These are phyloP conservation scores for Cyclanthera cordifolia DNA, from an alignment of 306 rosid genomes.

Conservation along the genomic window DNA sequence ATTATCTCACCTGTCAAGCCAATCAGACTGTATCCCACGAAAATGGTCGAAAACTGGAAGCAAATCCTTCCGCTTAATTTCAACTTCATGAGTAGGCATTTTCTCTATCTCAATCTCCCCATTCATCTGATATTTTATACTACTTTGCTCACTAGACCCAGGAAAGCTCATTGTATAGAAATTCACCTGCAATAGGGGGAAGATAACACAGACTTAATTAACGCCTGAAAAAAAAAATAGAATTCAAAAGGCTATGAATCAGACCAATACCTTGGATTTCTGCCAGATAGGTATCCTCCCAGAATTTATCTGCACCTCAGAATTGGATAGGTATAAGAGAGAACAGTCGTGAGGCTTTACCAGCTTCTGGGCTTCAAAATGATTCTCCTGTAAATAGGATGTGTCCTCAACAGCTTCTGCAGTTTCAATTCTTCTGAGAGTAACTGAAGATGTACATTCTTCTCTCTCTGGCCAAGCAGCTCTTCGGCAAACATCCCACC, in stretches of 20 bases:
- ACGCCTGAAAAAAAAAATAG: slow-evolving; percentile 15
- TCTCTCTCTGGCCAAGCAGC: slow-evolving; percentile 85
- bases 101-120: slow-evolving; percentile 88
- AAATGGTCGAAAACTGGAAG: slow-evolving; percentile 73
- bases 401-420: slow-evolving; percentile 32
- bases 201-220: slow-evolving; percentile 19
- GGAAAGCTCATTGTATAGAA: slow-evolving; percentile 44
- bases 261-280: slow-evolving; percentile 53
- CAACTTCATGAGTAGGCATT: slow-evolving; percentile 50
- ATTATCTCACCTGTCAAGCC: slow-evolving; percentile 62
- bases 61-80: slow-evolving; percentile 66
- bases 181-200: slow-evolving; percentile 40
- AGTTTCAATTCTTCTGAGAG: slow-evolving; percentile 32
- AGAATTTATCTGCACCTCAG: slow-evolving; percentile 74
- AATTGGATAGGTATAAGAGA: slow-evolving; percentile 61
- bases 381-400: slow-evolving; percentile 36
- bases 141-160: slow-evolving; percentile 35
- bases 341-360: slow-evolving; percentile 33
- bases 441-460: slow-evolving; percentile 38
- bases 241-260: slow-evolving; percentile 12
- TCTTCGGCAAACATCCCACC: slow-evolving; percentile 96
- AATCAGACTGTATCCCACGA: slow-evolving; percentile 44
- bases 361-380: slow-evolving; percentile 29
- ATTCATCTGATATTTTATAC: slow-evolving; percentile 19
- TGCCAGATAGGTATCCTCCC: slow-evolving; percentile 90